Conservation (phyloP, 768 basidiomycete genomes). For the Agaricus sinodeliciosus region DNA sequence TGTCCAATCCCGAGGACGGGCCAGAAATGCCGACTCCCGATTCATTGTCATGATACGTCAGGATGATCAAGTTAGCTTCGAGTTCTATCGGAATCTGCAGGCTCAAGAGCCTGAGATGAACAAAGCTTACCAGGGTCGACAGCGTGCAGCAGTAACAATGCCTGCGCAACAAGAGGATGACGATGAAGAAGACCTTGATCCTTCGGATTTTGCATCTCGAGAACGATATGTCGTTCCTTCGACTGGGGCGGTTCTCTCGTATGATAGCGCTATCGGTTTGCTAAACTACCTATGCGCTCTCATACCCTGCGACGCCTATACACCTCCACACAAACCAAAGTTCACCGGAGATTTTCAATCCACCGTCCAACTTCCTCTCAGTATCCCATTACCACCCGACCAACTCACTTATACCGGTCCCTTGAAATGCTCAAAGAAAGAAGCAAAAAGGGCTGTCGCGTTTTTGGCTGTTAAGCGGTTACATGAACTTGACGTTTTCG, state of each 20-base stretch:
- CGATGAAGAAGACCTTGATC: conserved; percentile 36
- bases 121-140: conserved; percentile 51
- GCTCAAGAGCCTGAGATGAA: conserved; percentile 61
- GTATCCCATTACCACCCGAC: conserved; percentile 50
- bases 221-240: conserved; percentile 67
- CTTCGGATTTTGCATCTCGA: conserved; percentile 53
- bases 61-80: conserved; percentile 45
- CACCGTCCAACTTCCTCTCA: conserved; percentile 59
- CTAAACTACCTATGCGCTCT: conserved; percentile 74
- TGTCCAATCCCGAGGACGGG: conserved; percentile 84
- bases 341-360: conserved; percentile 56
- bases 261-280: conserved; percentile 64
- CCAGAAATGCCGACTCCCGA: conserved; percentile 66
- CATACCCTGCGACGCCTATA: conserved; percentile 68
- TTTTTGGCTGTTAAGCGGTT: conserved; percentile 72
- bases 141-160: conserved; percentile 16
- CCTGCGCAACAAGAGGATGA: conserved; percentile 29
- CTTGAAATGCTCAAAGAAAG: conserved; percentile 57
- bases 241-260: conserved; percentile 76
- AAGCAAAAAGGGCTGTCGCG: conserved; percentile 78
- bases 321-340: conserved; percentile 48
- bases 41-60: conserved; percentile 79
- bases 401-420: conserved; percentile 58
- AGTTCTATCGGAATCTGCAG: conserved; percentile 52
- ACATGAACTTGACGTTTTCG: conserved; percentile 66